Evolutionary conservation across 192 early-diverging fungal species (phyloP).

Genomic region (Linderina pennispora): DNA sequence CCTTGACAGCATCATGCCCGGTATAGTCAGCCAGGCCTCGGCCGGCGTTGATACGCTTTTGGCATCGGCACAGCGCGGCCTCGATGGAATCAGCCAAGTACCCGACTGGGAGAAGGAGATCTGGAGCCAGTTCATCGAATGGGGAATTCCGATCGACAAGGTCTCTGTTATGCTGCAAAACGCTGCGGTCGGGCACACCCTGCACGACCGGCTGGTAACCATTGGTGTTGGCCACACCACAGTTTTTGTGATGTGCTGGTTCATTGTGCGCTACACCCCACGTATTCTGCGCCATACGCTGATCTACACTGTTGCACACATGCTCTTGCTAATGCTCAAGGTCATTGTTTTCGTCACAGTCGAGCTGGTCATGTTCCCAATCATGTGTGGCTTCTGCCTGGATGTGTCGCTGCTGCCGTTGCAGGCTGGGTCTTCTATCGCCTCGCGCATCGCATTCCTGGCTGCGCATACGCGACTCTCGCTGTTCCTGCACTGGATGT

Average conservation of each 20-base stretch:
- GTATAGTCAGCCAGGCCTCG: too few species aligned
- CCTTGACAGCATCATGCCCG: too few species aligned
- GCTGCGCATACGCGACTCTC: slow-evolving; percentile 2
- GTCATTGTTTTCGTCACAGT: slow-evolving; percentile 80
- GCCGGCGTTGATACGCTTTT: too few species aligned
- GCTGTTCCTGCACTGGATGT: slow-evolving; percentile 81
- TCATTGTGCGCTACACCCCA: slow-evolving; percentile 37
- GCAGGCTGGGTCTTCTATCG: slow-evolving; percentile 56
- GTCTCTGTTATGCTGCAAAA: slow-evolving; percentile 20
- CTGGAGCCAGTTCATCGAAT: slow-evolving; percentile 35
- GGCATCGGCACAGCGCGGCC: too few species aligned
- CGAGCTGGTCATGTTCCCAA: slow-evolving; percentile 84
- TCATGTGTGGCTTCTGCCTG: slow-evolving; percentile 80
- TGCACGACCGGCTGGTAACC: slow-evolving; percentile 40
- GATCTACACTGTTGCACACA: slow-evolving; percentile 26
- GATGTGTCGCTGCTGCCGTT: slow-evolving; percentile 77
- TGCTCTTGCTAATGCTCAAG: slow-evolving; percentile 44
- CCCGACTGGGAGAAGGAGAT: slow-evolving; percentile 14
- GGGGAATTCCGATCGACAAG: slow-evolving; percentile 51
- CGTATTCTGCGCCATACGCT: slow-evolving; percentile 8
- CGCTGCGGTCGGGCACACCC: slow-evolving; percentile 14
- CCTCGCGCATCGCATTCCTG: slow-evolving; percentile 47
- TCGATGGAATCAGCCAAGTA: too few species aligned
- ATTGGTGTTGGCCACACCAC: slow-evolving; percentile 34
- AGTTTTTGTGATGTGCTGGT: slow-evolving; percentile 48